Percentiles rank a stretch among this genome's conserved stretches.
phyloP scores from a whole-genome alignment of 108 stramenopile species.

The Pseudonitzschia pungens region DNA sequence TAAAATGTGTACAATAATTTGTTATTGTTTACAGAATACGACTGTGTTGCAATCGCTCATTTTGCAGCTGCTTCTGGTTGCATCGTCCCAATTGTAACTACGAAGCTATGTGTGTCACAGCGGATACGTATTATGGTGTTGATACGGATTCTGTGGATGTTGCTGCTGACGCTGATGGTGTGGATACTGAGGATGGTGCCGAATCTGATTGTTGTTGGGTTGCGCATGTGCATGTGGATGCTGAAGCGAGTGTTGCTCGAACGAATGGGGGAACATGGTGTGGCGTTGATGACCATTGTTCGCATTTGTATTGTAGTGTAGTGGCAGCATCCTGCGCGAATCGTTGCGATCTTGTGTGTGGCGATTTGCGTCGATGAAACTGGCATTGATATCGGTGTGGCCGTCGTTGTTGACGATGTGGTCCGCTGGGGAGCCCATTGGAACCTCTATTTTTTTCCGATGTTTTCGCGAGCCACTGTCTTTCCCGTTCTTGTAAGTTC shows the following conservation, averaged over 20 bases:
- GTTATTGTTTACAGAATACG: no score
- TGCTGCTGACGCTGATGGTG: constrained; percentile 11
- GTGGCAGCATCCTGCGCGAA: not conserved
- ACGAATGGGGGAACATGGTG: not conserved
- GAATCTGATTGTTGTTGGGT: constrained; percentile 3
- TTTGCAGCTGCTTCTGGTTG: no score
- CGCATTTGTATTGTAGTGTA: not conserved
- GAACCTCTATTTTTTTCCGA: not conserved
- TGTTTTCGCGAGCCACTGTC: not conserved
- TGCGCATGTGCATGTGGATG: not conserved
- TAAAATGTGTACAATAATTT: no score
- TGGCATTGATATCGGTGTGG: not conserved
- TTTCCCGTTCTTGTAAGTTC: not conserved
- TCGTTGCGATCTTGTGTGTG: not conserved
- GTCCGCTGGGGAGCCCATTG: not conserved
- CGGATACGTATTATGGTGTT: not conserved
- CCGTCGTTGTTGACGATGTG: not conserved
- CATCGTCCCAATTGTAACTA: no score
- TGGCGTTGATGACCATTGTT: constrained; percentile 2
- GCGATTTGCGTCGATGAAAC: not conserved
- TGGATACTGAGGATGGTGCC: not conserved
- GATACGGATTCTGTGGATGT: not conserved
- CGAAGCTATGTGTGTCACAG: no score
- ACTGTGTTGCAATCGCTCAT: no score
- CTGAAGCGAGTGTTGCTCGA: not conserved